Conservation (phyloP, 2,329 filamentous ascomycete species). For the Cryphonectria naterciae region DNA sequence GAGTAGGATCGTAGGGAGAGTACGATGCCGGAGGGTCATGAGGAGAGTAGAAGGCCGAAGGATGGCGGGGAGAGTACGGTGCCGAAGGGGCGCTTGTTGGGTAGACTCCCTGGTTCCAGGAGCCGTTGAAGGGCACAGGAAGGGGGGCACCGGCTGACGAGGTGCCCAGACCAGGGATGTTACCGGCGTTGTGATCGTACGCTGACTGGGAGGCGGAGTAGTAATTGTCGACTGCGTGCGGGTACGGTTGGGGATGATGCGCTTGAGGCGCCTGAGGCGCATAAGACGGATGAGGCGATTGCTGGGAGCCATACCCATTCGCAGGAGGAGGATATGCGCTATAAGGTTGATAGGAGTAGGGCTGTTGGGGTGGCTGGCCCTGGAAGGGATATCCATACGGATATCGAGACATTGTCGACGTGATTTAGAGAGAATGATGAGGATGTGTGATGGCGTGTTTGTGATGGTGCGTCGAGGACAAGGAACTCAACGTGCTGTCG, state of each 20-base stretch:
- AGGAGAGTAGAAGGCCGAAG: background rate
- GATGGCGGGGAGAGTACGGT: background rate
- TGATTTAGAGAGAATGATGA: slow-evolving; percentile 25
- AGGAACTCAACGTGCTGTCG: slow-evolving; percentile 17
- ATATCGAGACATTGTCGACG: slow-evolving; percentile 44
- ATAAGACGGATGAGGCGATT: slow-evolving; percentile 22
- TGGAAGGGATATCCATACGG: slow-evolving; percentile 41
- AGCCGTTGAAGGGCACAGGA: slow-evolving; percentile 18
- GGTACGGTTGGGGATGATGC: slow-evolving; percentile 26
- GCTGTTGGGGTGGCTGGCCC: slow-evolving; percentile 35
- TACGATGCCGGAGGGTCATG: slow-evolving; percentile 10
- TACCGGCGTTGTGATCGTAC: slow-evolving; percentile 44
- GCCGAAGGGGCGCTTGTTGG: slow-evolving; percentile 1
- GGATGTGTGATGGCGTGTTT: slow-evolving; percentile 1
- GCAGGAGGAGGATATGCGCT: slow-evolving; percentile 29
- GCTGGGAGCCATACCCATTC: slow-evolving; percentile 18
- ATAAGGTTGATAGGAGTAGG: slow-evolving; percentile 33
- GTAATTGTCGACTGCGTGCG: slow-evolving; percentile 31
- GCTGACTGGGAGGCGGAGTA: slow-evolving; percentile 40
- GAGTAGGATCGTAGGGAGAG: slow-evolving; percentile 16
- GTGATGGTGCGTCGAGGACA: slow-evolving; percentile 18
- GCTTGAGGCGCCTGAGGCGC: slow-evolving; percentile 23
- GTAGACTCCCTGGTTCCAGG: slow-evolving; percentile 17
- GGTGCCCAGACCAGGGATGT: slow-evolving; percentile 46
- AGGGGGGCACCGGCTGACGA: slow-evolving; percentile 14